phyloP scores from a whole-genome alignment of 164 flowering plant species.

The Cinnamomum micranthum region DNA sequence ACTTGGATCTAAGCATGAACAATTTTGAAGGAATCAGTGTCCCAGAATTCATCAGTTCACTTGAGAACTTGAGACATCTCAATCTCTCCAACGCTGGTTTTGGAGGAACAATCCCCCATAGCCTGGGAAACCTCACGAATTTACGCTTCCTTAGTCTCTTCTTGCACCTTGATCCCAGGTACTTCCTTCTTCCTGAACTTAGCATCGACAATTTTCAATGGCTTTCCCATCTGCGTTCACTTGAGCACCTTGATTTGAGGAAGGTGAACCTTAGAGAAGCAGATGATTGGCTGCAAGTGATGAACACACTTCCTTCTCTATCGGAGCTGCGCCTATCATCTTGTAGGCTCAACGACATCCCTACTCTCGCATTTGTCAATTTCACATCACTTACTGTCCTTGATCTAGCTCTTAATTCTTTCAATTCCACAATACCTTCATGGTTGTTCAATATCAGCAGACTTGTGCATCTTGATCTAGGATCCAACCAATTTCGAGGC shows the following conservation, averaged over 20 bases:
- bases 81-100: slow-evolving; percentile 1
- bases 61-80: background rate
- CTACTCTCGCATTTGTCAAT: slow-evolving; percentile 1
- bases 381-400: slow-evolving; percentile 4
- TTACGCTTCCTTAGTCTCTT: background rate
- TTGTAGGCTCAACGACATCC: background rate
- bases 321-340: background rate
- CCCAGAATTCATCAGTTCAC: slow-evolving; percentile 9
- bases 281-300: slow-evolving; percentile 2
- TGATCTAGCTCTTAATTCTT: background rate
- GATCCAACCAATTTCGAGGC: background rate
- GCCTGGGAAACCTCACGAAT: slow-evolving; percentile 11
- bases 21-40: background rate
- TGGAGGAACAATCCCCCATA: slow-evolving; percentile 1
- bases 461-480: background rate
- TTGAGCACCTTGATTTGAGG: background rate
- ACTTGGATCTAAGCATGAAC: slow-evolving; percentile 8
- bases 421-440: background rate
- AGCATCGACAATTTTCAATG: background rate
- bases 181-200: background rate
- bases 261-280: background rate
- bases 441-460: slow-evolving; percentile 1
- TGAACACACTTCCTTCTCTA: background rate
- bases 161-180: background rate
- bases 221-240: background rate